These are phyloP conservation scores for Didymosphaeria variabile DNA, from an alignment of 2,329 filamentous ascomycete species.

Conservation along the genomic window DNA sequence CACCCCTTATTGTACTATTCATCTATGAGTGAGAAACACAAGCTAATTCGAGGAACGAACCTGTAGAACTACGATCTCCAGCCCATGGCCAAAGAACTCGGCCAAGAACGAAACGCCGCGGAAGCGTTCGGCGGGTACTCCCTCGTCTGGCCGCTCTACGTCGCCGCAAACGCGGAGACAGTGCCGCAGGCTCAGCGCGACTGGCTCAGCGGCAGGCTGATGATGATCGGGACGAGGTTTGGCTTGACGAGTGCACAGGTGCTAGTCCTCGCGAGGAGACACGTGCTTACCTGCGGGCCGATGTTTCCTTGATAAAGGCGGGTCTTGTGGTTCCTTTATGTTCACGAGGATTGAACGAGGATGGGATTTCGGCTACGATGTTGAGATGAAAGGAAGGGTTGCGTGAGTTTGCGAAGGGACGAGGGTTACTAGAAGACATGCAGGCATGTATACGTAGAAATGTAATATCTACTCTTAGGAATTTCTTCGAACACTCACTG, in stretches of 20 bases:
- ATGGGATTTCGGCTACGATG: too few relatives aligned
- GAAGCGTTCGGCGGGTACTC: constrained; percentile 52
- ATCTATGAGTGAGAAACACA: neutral
- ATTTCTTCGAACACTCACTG: neutral
- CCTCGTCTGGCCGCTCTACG: constrained; percentile 53
- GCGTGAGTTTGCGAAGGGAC: neutral
- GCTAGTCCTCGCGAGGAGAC: constrained; percentile 44
- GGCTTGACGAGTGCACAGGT: constrained; percentile 49
- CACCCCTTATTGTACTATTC: too few relatives aligned
- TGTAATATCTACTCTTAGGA: constrained; percentile 1
- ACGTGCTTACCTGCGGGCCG: constrained; percentile 48
- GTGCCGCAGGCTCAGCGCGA: constrained; percentile 47
- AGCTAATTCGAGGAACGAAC: neutral
- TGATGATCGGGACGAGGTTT: constrained; percentile 47
- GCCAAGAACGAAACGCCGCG: constrained; percentile 48
- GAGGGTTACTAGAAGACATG: neutral
- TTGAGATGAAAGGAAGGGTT: neutral
- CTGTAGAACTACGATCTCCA: constrained; percentile 45
- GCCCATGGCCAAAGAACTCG: constrained; percentile 41
- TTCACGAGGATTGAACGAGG: neutral
- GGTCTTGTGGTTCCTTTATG: neutral
- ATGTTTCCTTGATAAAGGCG: constrained; percentile 38
- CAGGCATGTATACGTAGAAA: neutral
- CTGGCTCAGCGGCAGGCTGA: constrained; percentile 49
- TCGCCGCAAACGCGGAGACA: constrained; percentile 48